These are phyloP conservation scores for Talaromyces marneffei DNA, from an alignment of 2,329 filamentous ascomycete genomes.

Conservation along the genomic window DNA sequence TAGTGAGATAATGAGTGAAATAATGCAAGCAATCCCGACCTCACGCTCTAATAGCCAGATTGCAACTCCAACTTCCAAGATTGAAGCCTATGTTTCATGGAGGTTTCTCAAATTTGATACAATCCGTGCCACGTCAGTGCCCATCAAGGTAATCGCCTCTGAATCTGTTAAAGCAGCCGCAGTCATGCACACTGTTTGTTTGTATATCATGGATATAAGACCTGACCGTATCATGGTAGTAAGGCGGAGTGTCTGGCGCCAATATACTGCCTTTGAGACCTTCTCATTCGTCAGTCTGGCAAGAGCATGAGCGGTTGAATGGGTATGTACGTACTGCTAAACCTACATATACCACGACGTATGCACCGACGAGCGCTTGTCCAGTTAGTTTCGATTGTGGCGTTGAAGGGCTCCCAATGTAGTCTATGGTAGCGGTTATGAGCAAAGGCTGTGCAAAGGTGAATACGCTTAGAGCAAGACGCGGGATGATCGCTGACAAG, in stretches of 20 bases:
- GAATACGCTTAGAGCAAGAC: constrained; percentile 30
- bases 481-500: constrained; percentile 26
- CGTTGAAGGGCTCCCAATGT: constrained; percentile 22
- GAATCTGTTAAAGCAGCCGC: constrained; percentile 23
- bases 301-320: constrained; percentile 11
- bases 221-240: constrained; percentile 40
- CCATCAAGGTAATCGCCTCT: constrained; percentile 43
- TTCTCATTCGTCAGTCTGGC: not conserved
- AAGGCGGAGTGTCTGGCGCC: not conserved
- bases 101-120: constrained; percentile 34
- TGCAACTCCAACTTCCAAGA: not conserved
- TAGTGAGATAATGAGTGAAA: constrained; percentile 38
- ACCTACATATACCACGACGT: constrained; percentile 38
- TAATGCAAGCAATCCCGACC: not conserved
- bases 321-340: constrained; percentile 38
- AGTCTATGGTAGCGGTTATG: constrained; percentile 31
- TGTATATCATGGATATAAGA: constrained; percentile 46
- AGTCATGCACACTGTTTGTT: constrained; percentile 29
- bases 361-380: constrained; percentile 41
- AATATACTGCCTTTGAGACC: constrained; percentile 2
- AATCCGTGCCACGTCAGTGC: constrained; percentile 42
- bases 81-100: constrained; percentile 40
- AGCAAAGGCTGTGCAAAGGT: constrained; percentile 35
- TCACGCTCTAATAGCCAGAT: constrained; percentile 1
- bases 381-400: constrained; percentile 28